A percentile compares a stretch with the other conserved stretches of the same genome.
phyloP scores from a whole-genome alignment of 2,329 filamentous ascomycete species.

The Colletotrichum orbiculare region DNA sequence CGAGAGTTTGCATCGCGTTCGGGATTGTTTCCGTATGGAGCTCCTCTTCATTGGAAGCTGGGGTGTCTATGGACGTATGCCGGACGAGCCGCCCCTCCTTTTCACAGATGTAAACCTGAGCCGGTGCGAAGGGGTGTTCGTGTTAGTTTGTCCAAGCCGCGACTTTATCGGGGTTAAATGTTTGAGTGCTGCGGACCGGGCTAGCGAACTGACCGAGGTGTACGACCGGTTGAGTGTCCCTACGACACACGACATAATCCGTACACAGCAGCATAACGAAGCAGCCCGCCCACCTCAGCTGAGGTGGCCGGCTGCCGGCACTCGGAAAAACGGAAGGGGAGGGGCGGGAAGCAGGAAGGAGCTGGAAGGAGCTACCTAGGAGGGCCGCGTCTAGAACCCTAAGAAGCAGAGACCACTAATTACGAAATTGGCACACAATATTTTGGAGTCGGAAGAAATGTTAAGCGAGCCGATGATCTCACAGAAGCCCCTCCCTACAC shows the following conservation, averaged over 20 bases:
- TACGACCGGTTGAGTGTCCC: too few relatives aligned
- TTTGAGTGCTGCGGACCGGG: conserved; percentile 10
- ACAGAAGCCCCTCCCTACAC: conserved; percentile 4
- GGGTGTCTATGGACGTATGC: conserved; percentile 18
- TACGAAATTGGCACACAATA: conserved; percentile 32
- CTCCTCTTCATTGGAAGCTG: conserved; percentile 1
- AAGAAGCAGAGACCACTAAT: conserved; percentile 14
- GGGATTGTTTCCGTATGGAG: conserved; percentile 29
- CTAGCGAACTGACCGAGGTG: conserved; percentile 26
- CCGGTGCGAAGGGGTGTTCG: not conserved
- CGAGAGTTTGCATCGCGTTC: conserved; percentile 26
- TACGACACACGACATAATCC: too few relatives aligned
- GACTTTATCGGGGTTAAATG: too few relatives aligned
- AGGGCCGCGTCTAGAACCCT: conserved; percentile 33
- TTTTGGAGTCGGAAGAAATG: conserved; percentile 27
- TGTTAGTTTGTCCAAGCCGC: too few relatives aligned
- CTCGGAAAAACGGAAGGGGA: conserved; percentile 4
- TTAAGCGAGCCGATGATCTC: conserved; percentile 35
- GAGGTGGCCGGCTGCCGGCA: conserved; percentile 7
- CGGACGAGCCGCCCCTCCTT: conserved; percentile 30
- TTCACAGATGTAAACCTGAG: conserved; percentile 12
- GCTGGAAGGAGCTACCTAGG: not conserved
- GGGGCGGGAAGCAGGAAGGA: not conserved
- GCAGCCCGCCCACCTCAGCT: too few relatives aligned
- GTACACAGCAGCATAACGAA: too few relatives aligned